Base-by-base conservation (phyloP, 768 basidiomycete species). In the Dacryopinax spathularia region DNA sequence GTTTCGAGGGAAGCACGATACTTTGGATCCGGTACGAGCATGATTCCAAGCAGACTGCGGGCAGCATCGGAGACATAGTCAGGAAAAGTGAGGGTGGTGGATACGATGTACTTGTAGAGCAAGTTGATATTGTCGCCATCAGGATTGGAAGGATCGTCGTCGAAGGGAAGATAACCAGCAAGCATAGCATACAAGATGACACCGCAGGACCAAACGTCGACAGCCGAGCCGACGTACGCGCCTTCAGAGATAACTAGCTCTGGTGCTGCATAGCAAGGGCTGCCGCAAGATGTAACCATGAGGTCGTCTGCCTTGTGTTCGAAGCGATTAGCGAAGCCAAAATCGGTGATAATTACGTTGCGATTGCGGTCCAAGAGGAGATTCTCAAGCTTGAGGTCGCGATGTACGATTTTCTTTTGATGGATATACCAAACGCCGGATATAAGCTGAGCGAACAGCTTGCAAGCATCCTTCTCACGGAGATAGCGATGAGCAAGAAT, bases 91-190 rank as follows among this genome's bases (percentile, higher is more conserved):
- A 98, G 84, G 10, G 89, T 89, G 1, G 96, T 99, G 78, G 87
- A 93, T 75, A 98, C 88, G 75, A 99, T 99, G 76, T 99, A 98
- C 73, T 89, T 91, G 84, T 99, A 98, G 56, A 99, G 77, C 4
- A 98, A 82, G 72, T 98, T 98, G 78, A 98, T 99, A 77, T 99
- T 98, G 77, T 99, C 95, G 64, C 96, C 96, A 63, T 98, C 96
- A 2, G 96, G 96, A 73, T 98, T 99, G 31, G 86, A 88, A 1
- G 96, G 96, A 75, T 99, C 96, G 74, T 98, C 96, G 75, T 98
- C 96, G 75, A 97, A 99, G 25, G 96, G 96, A n/a, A 96, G 86
- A 72, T 95, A 95, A 10, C 92, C 92, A 1, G 92, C 92, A 18
- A 96, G 83, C 92, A 96, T 96, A 64, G 92, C 93, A 71, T 96